Evolutionary conservation across 2,329 filamentous ascomycete genomes (phyloP), one percentile per base, ranked within the genome.

Genomic region (Aspergillus persii): DNA sequence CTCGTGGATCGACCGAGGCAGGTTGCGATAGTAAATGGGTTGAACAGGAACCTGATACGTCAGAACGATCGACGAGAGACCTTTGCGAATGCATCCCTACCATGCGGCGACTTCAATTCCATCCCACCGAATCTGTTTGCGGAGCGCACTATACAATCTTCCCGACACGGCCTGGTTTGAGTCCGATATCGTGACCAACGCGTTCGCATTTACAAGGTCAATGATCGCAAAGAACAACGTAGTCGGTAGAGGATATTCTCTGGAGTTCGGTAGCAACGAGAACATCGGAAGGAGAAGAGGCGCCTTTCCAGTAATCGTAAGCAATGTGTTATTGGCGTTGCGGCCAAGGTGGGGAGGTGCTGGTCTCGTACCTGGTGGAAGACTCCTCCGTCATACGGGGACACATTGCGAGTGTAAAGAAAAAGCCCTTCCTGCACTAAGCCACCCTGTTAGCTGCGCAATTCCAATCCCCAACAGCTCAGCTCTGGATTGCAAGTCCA

Each of bases 361-460:
- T 41, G 41, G 15, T 29, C 41, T 33, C 53, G 46, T 71, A 86
- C 84, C 78, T 89, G 87, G 73, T 89, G 86, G 71, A 85, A 89
- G 64, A 89, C 91, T 69, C 95, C 95, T 64, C 95, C 95, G 75
- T 99, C 92, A 79, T 98, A 99, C 1, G 95, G 95, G 61, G 92
- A 97, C 58, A 98, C 91, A 79, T 96, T 96, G 76, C 96, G 91
- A 64, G 91, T 93, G 76, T 98, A 98, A 26, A 99, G 86, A 71
- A 96, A 99, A 59, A 99, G 81, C 23, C 95, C 95, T 79, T 99
- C 95, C 82, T 98, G 94, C 57, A 98, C 92, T 96, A 68, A 26
- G 33, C 3, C 7, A 49, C 8, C 9, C 6, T 39, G 12, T 60
- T 15, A 63, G 47, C 49, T 39, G 48, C 47, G 62, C 62, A 41